Evolutionary conservation across 2,329 filamentous ascomycete species (phyloP), one percentile per base, ranked within the genome.

Genomic region (Dothistroma pini): DNA sequence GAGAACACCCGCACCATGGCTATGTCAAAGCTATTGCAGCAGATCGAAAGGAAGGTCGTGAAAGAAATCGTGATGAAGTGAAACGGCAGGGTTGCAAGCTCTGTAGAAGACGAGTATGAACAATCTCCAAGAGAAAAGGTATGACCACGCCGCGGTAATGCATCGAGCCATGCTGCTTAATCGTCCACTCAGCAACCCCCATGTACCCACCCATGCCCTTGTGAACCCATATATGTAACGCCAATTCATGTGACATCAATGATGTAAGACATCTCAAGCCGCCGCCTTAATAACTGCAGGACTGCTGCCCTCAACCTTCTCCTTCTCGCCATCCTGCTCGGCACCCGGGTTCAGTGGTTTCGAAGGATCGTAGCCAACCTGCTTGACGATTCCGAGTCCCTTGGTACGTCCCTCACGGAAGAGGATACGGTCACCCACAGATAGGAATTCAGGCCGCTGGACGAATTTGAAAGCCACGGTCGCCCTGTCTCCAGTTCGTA

Each of bases 331-430:
- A 49, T 73, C 67, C 62, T 70, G 70, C 41, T 57, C 62, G n/a
- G 67, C 66, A 41, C 76, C 72, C 6, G 75, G 74, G 58, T 76
- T 78, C 56, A 83, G 69, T 2, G 80, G 80, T 50, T 80, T 76
- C 49, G 73, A 74, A 0, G 86, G 81, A 74, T 97, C 92, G 74
- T 97, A 99, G 2, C 92, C 92, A 0, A 97, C 84, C 44, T 86
- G 85, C 75, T 96, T 97, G 54, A 99, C 91, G 64, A 99, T 97
- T 0, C 95, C 95, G 0, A 99, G 79, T 0, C 95, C 95, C 79
- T 97, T 97, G 0, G 95, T 99, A 63, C 92, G 84, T 0, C 95
- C 95, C 78, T 99, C 95, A 48, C 95, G 85, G 81, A 99, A 99
- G 19, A 99, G 79, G 34, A 99, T 84, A 22, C 93, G 83, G 75